Evolutionary conservation across 495 filamentous ascomycete genomes (phyloP).

Genomic region (Penicillium antarcticum): DNA sequence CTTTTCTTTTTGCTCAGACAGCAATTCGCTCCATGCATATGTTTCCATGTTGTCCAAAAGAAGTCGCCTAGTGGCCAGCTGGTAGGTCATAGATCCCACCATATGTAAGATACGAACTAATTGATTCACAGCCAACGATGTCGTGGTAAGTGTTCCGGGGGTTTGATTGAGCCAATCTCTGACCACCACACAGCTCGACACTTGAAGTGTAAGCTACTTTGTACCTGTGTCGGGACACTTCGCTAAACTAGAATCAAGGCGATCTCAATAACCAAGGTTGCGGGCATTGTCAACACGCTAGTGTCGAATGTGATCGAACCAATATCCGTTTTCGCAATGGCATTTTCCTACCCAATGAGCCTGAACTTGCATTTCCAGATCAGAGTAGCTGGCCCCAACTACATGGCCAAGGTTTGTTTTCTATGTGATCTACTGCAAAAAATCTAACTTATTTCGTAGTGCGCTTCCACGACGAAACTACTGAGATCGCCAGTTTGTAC

Average conservation of each 20-base stretch:
- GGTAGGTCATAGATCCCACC: slow-evolving; percentile 1
- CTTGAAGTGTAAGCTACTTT: slow-evolving; percentile 20
- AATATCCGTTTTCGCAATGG: slow-evolving; percentile 25
- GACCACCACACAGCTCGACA: slow-evolving; percentile 18
- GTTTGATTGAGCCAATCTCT: background rate
- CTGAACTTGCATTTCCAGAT: slow-evolving; percentile 15
- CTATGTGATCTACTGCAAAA: background rate
- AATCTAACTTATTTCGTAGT: slow-evolving; percentile 6
- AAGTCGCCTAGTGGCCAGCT: slow-evolving; percentile 10
- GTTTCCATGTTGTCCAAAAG: slow-evolving; percentile 1
- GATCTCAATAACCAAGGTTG: slow-evolving; percentile 16
- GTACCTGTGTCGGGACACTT: too few species aligned
- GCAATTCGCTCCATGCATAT: slow-evolving; percentile 10
- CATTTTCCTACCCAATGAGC: slow-evolving; percentile 8
- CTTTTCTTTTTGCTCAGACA: background rate
- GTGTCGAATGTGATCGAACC: slow-evolving; percentile 19
- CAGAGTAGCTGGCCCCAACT: slow-evolving; percentile 15
- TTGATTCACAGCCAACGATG: slow-evolving; percentile 14
- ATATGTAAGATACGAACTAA: background rate
- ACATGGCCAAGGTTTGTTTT: slow-evolving; percentile 13
- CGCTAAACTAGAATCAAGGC: slow-evolving; percentile 2
- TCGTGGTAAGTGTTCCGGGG: slow-evolving; percentile 10
- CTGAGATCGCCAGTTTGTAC: slow-evolving; percentile 15
- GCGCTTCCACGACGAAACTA: slow-evolving; percentile 24
- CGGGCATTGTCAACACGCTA: slow-evolving; percentile 17